Evolutionary conservation across 208 protist species (phyloP).

Genomic region (Trypanosoma rangeli): DNA sequence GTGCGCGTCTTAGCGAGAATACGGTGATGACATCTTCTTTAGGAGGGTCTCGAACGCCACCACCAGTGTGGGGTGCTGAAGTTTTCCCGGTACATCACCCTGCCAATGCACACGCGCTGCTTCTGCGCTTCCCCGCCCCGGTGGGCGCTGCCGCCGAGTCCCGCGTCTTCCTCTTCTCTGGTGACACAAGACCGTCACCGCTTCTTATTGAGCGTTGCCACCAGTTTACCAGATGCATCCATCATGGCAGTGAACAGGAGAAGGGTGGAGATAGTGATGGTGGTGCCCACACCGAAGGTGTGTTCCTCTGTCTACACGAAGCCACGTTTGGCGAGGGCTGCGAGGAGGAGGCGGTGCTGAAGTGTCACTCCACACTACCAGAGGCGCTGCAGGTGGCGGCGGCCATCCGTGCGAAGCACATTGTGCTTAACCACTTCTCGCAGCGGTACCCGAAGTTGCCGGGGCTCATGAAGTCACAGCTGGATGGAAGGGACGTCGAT

Average conservation of each 20-base stretch:
- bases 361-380: constrained; percentile 87
- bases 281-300: constrained; percentile 1
- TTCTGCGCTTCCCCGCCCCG: constrained; percentile 69
- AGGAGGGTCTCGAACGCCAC: not conserved
- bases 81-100: constrained; percentile 85
- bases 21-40: not conserved
- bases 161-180: constrained; percentile 85
- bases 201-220: constrained; percentile 65
- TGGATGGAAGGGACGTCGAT: constrained; percentile 38
- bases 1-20: constrained; percentile 3
- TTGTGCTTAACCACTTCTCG: constrained; percentile 92
- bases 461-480: constrained; percentile 47
- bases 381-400: constrained; percentile 78
- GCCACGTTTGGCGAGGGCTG: constrained; percentile 92
- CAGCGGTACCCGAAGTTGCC: constrained; percentile 92
- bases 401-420: constrained; percentile 36
- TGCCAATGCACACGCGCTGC: constrained; percentile 81
- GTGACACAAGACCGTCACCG: constrained; percentile 85
- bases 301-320: constrained; percentile 92
- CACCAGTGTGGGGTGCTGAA: constrained; percentile 50
- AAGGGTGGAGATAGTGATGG: not conserved
- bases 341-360: constrained; percentile 73
- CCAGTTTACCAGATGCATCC: constrained; percentile 31
- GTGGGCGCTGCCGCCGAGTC: constrained; percentile 13
- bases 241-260: not conserved